Base-by-base conservation (phyloP, 345 rosid genomes). In the Eucalyptus pauciflora region DNA sequence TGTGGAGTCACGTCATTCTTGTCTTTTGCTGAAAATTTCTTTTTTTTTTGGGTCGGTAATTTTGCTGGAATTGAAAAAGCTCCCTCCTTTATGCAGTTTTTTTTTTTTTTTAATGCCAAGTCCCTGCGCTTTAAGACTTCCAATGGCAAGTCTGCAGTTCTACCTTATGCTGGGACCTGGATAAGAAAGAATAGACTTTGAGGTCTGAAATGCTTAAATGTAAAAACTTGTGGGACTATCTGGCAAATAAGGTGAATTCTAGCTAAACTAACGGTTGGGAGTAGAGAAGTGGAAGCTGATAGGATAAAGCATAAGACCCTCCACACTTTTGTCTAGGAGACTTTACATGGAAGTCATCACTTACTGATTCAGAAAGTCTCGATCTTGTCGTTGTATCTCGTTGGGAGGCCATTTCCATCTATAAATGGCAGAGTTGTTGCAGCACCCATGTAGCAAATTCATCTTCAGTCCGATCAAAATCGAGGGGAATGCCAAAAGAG, bases 351-450 rank as follows among this genome's bases (percentile, higher is more conserved):
- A 29, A 56, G 54, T 46, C 87, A 81, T 54, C 87, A 20, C 2
- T 76, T 76, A 11, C 85, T 76, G 48, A 41, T 20, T 76, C 48
- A 41, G 48, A 11, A 41, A 76, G 29, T 41, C 48, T 76, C 48
- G 24, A 76, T 76, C 85, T 76, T 41, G 85, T 2, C 22, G 85
- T 20, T 17, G 83, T 20, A 10, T 76, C 22, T 76, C 1, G 85
- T 76, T 76, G 29, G 48, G 85, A 76, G 43, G 85, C 48, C 85
- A 76, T 76, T 76, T 20, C 22, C 16, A 76, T 76, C 48, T 41
- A 41, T 79, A 81, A 89, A 93, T 92, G 94, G 91, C 92, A 45
- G 91, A 87, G 80, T 81, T 92, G 52, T 88, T 92, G 25, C 88
- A 62, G 81, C 17, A 80, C 80, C 89, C 90, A 52, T 90, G 87